Evolutionary conservation across 1,284 basidiomycete species (phyloP), one percentile per base, ranked within the genome.

Genomic region (Cryptococcus sp.): DNA sequence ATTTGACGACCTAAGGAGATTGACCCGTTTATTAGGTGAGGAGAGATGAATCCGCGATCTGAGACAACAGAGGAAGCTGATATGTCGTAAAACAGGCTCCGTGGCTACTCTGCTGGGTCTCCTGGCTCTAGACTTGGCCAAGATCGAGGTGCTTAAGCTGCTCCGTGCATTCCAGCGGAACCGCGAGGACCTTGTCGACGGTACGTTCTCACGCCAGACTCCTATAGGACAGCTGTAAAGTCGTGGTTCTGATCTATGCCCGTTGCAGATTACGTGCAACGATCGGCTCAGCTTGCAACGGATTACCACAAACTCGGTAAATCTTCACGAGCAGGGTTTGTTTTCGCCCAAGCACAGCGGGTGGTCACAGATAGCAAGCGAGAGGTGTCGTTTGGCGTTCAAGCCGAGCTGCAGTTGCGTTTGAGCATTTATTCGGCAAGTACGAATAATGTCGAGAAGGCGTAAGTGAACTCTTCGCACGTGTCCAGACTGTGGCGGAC

Each of bases 271-370:
- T 90, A 87, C 67, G 80, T 90, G 10, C 75, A 78, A 1, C 79
- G 85, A 1, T 90, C 88, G 1, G 79, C 87, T 1, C 84, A 87
- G 35, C 82, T 94, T 2, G 91, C 88, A 0, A 82, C 85, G 48
- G 88, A 92, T 69, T 91, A 92, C 68, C 79, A 87, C 40, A 84
- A 83, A 47, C 82, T 95, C 0, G 92, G 93, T 3, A 90, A 88
- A 74, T 77, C 81, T 0, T 83, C 84, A 48, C 84, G 87, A 44
- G 90, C 91, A 0, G 80, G 80, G 0, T 74, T 78, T 1, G 82
- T 92, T 16, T 88, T 90, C 66, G 80, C 78, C 10, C 85, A 84
- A 52, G 81, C 80, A 35, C 66, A 81, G 7, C 81, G 84, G 22
- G 83, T 85, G 41, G 76, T 64, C 22, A 23, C 63, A 2, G 64